Conservation (phyloP, 257 asterid genomes). For the Jasminum sambac region DNA sequence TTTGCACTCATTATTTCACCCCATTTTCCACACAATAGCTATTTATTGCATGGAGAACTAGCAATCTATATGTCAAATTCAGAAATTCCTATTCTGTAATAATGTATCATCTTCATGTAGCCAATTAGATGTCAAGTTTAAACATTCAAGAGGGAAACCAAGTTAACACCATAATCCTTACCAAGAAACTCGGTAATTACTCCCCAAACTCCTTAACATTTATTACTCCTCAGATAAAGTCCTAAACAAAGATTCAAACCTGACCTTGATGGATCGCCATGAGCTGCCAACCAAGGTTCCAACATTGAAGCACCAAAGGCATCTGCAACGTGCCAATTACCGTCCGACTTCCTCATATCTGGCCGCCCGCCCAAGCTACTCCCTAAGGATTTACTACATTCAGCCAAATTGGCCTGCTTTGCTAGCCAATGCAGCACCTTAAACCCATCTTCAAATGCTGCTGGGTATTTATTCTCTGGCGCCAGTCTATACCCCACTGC, state of each 20-base stretch:
- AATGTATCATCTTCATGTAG: background rate
- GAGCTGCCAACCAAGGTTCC: constrained; percentile 99
- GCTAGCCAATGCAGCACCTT: constrained; percentile 91
- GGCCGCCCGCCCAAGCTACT: constrained; percentile 39
- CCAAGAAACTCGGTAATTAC: background rate
- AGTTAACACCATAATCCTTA: background rate
- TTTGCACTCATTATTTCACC: constrained; percentile 1
- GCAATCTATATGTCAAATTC: background rate
- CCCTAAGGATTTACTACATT: constrained; percentile 71
- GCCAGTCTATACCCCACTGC: constrained; percentile 92
- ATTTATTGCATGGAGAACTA: background rate
- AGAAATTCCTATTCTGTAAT: background rate
- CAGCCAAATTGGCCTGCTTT: constrained; percentile 88
- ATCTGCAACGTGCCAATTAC: constrained; percentile 61
- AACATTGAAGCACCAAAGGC: constrained; percentile 90
- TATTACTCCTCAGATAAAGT: no score
- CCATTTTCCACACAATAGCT: background rate
- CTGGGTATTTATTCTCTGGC: constrained; percentile 84
- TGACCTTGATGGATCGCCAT: constrained; percentile 94
- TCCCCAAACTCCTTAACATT: background rate
- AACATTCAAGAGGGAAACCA: background rate
- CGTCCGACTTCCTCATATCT: constrained; percentile 60
- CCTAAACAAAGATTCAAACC: constrained; percentile 18
- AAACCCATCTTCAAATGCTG: constrained; percentile 87
- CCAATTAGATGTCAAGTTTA: background rate